Percentiles rank a stretch among this genome's conserved stretches.
Evolutionary conservation across 345 rosid species (phyloP).

Genomic region (Orychophragmus violaceus): DNA sequence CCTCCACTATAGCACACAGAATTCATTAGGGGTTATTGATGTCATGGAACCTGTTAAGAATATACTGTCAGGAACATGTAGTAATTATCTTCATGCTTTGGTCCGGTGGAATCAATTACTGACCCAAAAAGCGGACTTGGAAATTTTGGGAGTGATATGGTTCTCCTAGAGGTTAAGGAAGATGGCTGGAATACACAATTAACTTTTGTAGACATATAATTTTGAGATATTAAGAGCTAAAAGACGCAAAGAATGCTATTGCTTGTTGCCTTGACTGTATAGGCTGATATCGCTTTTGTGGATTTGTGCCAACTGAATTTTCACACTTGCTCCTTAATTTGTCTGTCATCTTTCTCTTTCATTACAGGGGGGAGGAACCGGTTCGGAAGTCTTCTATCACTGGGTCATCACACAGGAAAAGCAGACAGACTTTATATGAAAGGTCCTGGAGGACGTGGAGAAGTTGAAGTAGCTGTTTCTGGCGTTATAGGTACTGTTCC

Average conservation of each 20-base stretch:
- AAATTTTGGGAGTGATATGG: not conserved
- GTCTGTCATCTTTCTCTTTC: not conserved
- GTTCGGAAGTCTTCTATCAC: conserved; percentile 74
- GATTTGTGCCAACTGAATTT: not conserved
- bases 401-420: conserved; percentile 69
- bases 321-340: not conserved
- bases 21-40: not conserved
- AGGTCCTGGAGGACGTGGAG: conserved; percentile 99
- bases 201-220: not conserved
- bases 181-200: not conserved
- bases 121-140: not conserved
- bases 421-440: conserved; percentile 85
- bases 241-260: not conserved
- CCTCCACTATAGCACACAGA: not conserved
- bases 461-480: conserved; percentile 97
- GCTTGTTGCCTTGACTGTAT: not conserved
- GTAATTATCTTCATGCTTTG: not conserved
- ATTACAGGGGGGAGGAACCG: conserved; percentile 70
- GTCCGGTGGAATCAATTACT: not conserved
- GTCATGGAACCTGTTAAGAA: not conserved
- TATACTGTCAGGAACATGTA: not conserved
- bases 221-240: not conserved
- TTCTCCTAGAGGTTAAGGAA: not conserved
- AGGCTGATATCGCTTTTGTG: not conserved
- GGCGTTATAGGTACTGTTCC: conserved; percentile 62